These are phyloP conservation scores for Suillus americanus DNA, from an alignment of 768 basidiomycete genomes.

Conservation along the genomic window DNA sequence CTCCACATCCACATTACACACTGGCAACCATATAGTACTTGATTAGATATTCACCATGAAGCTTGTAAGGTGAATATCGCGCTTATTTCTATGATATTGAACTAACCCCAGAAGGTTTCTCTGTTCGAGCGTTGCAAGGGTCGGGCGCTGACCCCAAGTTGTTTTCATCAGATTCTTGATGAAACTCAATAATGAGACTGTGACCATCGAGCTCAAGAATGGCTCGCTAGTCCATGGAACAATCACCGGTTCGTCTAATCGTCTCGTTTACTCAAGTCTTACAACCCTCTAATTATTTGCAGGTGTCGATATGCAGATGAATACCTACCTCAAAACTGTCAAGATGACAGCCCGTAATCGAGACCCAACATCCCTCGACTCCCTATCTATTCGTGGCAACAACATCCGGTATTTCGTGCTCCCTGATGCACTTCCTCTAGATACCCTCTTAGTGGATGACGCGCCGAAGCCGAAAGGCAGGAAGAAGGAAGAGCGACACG, in stretches of 20 bases:
- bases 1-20: not conserved
- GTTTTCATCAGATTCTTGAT: conserved; percentile 79
- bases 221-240: conserved; percentile 96
- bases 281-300: conserved; percentile 13
- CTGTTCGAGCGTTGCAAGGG: conserved; percentile 8
- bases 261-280: not conserved
- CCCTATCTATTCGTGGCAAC: conserved; percentile 93
- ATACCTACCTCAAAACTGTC: conserved; percentile 96
- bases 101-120: not conserved
- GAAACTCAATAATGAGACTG: conserved; percentile 99
- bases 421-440: conserved; percentile 95
- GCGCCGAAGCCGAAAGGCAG: conserved; percentile 93
- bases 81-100: conserved; percentile 1
- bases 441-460: conserved; percentile 96
- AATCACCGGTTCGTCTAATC: conserved; percentile 74
- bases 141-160: conserved; percentile 17
- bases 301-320: conserved; percentile 99
- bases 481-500: conserved; percentile 83
- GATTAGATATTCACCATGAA: conserved; percentile 71
- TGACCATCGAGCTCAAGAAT: conserved; percentile 97
- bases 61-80: conserved; percentile 71
- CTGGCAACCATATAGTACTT: not conserved
- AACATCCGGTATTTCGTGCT: conserved; percentile 96
- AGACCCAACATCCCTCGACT: conserved; percentile 83
- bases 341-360: conserved; percentile 94